Conservation (phyloP, 305 asterid species). For the Caryopteris hybrid region DNA sequence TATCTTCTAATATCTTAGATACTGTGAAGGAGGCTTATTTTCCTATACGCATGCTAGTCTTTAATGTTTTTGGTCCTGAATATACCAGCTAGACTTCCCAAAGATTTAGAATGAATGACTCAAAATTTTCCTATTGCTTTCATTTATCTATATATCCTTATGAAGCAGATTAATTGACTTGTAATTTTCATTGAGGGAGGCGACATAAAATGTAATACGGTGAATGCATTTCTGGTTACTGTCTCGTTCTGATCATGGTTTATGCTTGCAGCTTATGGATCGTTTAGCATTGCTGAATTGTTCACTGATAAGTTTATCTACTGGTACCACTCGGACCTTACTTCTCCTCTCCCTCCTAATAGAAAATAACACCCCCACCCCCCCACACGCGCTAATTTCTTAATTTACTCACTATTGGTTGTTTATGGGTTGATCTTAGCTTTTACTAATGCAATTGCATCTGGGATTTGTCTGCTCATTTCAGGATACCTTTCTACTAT, state of each 20-base stretch:
- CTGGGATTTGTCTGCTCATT: constrained; percentile 18
- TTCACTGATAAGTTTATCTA: constrained; percentile 74
- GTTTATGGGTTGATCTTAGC: constrained; percentile 4
- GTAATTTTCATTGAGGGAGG: not conserved
- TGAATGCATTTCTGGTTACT: constrained; percentile 1
- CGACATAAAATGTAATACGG: not conserved
- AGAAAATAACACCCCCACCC: not conserved
- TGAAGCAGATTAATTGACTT: not conserved
- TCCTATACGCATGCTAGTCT: not conserved
- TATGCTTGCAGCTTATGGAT: constrained; percentile 80
- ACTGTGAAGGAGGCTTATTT: not conserved
- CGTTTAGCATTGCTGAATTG: constrained; percentile 62
- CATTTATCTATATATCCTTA: not conserved
- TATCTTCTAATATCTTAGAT: not conserved
- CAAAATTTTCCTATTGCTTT: not conserved
- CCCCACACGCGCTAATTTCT: not conserved
- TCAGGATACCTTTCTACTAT: constrained; percentile 88
- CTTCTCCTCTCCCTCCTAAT: not conserved
- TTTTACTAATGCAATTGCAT: constrained; percentile 7
- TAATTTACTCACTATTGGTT: constrained; percentile 11
- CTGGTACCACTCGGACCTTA: constrained; percentile 48
- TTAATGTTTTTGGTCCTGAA: not conserved
- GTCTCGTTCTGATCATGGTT: constrained; percentile 17
- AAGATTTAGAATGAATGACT: not conserved
- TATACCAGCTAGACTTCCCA: constrained; percentile 2